phyloP scores from a whole-genome alignment of 2,329 filamentous ascomycete genomes.

The Chaetomium globosum region DNA sequence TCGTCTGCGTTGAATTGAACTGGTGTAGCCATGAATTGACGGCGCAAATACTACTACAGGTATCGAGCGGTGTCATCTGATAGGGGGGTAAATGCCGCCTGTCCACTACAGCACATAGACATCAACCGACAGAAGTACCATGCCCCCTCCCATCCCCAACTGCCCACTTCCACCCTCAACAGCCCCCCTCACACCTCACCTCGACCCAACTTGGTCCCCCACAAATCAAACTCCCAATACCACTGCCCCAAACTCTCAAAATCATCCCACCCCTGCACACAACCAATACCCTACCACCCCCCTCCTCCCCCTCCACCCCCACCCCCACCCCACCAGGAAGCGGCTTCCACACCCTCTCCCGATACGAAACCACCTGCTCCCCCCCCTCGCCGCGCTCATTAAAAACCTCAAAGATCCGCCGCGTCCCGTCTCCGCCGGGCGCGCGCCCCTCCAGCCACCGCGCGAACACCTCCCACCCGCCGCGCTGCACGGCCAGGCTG shows the following conservation, averaged over 20 bases:
- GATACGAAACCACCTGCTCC: background rate
- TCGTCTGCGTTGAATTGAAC: too few relatives aligned
- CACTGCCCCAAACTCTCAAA: background rate
- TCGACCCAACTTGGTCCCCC: slow-evolving; percentile 2
- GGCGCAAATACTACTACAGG: too few relatives aligned
- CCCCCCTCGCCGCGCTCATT: too few relatives aligned
- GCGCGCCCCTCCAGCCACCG: background rate
- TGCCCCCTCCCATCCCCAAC: background rate
- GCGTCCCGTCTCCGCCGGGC: background rate
- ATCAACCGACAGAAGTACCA: background rate
- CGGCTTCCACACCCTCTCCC: slow-evolving; percentile 7
- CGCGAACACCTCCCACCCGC: slow-evolving; percentile 6
- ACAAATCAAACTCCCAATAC: slow-evolving; percentile 6
- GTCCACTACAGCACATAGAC: too few relatives aligned
- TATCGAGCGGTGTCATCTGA: too few relatives aligned
- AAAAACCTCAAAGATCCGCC: background rate
- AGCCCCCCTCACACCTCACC: background rate
- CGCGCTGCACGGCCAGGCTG: slow-evolving; percentile 7
- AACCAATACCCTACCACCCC: slow-evolving; percentile 9
- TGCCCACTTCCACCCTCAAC: too few relatives aligned
- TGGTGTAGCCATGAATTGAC: too few relatives aligned
- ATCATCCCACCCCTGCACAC: slow-evolving; percentile 15
- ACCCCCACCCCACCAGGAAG: background rate
- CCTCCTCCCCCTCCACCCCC: background rate
- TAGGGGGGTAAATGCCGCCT: too few relatives aligned